Evolutionary conservation across 192 early-diverging fungal species (phyloP).

Genomic region (Mortierella antarctica): DNA sequence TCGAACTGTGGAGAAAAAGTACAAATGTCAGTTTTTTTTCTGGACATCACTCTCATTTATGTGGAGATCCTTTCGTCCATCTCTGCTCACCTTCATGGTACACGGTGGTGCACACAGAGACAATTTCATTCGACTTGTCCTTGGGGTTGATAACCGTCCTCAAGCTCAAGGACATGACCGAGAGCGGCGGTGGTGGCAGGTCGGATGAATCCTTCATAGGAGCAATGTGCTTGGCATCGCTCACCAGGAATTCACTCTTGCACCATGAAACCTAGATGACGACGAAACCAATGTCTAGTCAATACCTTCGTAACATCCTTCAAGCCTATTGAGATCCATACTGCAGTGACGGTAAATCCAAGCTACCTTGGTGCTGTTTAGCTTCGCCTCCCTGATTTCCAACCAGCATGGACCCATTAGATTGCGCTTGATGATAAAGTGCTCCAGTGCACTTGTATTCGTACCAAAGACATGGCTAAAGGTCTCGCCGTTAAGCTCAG

Average conservation of each 20-base stretch:
- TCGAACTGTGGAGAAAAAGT: constrained; percentile 42
- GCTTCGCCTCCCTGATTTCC: constrained; percentile 66
- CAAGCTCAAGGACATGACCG: constrained; percentile 88
- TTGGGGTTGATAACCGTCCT: constrained; percentile 85
- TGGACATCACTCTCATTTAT: too few relatives aligned
- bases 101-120: constrained; percentile 77
- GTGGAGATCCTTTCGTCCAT: constrained; percentile 2
- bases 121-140: constrained; percentile 91
- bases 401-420: constrained; percentile 99
- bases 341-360: background rate
- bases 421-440: constrained; percentile 92
- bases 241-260: constrained; percentile 76
- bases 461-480: constrained; percentile 93
- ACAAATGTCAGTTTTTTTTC: background rate
- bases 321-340: background rate
- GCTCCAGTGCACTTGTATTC: constrained; percentile 88
- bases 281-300: too few relatives aligned
- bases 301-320: constrained; percentile 11
- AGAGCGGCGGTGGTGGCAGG: constrained; percentile 77
- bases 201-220: constrained; percentile 67
- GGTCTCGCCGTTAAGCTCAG: constrained; percentile 69
- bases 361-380: constrained; percentile 60
- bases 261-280: constrained; percentile 85
- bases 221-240: constrained; percentile 75
- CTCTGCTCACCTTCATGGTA: constrained; percentile 71